Conservation (phyloP, 108 stramenopile genomes). For the Conticribra guillardii region DNA sequence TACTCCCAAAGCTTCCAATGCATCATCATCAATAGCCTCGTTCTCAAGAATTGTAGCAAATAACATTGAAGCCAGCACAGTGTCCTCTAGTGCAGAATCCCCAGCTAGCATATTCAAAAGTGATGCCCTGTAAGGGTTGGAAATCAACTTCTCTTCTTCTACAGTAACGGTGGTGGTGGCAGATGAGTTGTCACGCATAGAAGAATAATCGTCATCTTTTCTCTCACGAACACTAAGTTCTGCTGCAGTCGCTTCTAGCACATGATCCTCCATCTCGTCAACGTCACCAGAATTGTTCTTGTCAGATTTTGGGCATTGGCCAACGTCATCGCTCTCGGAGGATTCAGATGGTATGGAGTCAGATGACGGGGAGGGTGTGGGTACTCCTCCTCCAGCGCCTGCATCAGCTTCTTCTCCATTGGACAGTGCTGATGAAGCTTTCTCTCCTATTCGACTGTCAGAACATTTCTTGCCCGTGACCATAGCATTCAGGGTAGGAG, state of each 20-base stretch:
- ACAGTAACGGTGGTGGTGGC: background rate
- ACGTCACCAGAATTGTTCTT: constrained; percentile 7
- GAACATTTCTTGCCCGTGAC: constrained; percentile 2
- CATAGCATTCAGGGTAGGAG: constrained; percentile 25
- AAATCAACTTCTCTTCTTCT: constrained; percentile 3
- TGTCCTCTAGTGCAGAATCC: constrained; percentile 24
- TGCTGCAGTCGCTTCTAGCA: constrained; percentile 17
- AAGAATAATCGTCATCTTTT: too few species aligned
- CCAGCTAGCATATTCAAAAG: constrained; percentile 46
- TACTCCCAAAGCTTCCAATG: constrained; percentile 53
- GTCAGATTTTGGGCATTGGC: too few species aligned
- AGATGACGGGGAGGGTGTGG: too few species aligned
- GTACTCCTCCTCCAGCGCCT: constrained; percentile 38
- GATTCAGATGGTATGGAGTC: too few species aligned
- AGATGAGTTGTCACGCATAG: too few species aligned
- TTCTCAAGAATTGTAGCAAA: constrained; percentile 65
- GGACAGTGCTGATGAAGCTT: too few species aligned
- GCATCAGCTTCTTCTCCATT: constrained; percentile 46
- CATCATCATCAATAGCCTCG: constrained; percentile 61
- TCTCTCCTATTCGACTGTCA: background rate
- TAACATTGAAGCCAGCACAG: constrained; percentile 61
- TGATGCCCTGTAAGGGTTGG: constrained; percentile 32
- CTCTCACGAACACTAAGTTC: constrained; percentile 11
- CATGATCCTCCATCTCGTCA: constrained; percentile 18
- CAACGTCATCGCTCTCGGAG: too few species aligned